A percentile compares a stretch with the other conserved stretches of the same genome.
Conservation (phyloP, 495 filamentous ascomycete genomes). For the Penicillium turbatum region DNA sequence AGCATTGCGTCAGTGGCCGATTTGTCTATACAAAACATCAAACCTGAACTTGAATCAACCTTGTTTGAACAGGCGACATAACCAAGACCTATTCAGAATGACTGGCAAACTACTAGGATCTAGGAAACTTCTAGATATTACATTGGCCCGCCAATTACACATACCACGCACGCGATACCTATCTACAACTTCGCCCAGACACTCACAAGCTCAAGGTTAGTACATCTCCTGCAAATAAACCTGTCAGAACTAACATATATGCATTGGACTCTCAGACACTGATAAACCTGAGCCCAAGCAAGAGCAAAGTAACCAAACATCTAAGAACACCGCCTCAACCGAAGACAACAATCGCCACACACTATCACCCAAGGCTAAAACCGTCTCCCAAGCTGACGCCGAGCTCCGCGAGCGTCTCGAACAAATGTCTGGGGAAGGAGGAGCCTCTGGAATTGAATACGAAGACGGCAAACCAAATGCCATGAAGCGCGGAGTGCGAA, state of each 20-base stretch:
- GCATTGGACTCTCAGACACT: not conserved
- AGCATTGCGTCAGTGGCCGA: constrained; percentile 1
- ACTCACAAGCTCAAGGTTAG: constrained; percentile 10
- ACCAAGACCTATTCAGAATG: not conserved
- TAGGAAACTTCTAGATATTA: not conserved
- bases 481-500: constrained; percentile 73
- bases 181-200: constrained; percentile 1
- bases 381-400: constrained; percentile 59
- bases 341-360: constrained; percentile 3
- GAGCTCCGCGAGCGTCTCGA: constrained; percentile 64
- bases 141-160: not conserved
- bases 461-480: constrained; percentile 69
- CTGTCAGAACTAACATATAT: not conserved
- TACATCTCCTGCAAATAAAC: not conserved
- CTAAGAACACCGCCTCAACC: not conserved
- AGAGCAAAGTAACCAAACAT: not conserved
- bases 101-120: not conserved
- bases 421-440: constrained; percentile 68
- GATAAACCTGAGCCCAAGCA: not conserved
- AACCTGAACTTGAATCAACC: not conserved
- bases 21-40: too few relatives aligned
- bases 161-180: not conserved
- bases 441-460: constrained; percentile 71
- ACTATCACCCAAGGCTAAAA: constrained; percentile 34
- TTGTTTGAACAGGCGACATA: not conserved